A percentile compares a stretch with the other conserved stretches of the same genome.
Conservation (phyloP, 2,329 filamentous ascomycete genomes). For the Penicillium decumbens region DNA sequence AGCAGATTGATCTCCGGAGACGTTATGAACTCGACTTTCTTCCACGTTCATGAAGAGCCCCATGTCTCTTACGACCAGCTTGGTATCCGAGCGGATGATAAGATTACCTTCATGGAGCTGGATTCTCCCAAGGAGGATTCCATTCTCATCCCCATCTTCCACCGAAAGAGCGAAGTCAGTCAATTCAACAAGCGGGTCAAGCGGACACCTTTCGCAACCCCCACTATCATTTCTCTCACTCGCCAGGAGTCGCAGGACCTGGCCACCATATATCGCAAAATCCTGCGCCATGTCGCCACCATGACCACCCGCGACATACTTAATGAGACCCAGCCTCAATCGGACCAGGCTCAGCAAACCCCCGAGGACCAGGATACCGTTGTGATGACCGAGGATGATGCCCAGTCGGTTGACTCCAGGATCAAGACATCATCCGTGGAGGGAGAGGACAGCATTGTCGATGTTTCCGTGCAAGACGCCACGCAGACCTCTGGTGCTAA, state of each 20-base stretch:
- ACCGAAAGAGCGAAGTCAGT: constrained; percentile 31
- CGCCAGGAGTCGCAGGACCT: constrained; percentile 66
- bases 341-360: constrained; percentile 49
- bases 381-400: constrained; percentile 57
- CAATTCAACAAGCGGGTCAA: constrained; percentile 4
- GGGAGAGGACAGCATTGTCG: constrained; percentile 84
- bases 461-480: constrained; percentile 76
- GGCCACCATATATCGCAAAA: constrained; percentile 71
- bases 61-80: constrained; percentile 62
- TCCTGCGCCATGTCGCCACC: constrained; percentile 69
- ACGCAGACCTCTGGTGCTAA: constrained; percentile 30
- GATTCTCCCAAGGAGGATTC: constrained; percentile 53
- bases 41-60: constrained; percentile 74
- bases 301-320: constrained; percentile 69
- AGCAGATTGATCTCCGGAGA: constrained; percentile 72
- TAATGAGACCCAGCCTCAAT: constrained; percentile 46
- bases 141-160: constrained; percentile 48
- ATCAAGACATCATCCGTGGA: constrained; percentile 74
- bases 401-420: constrained; percentile 63
- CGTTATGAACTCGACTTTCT: constrained; percentile 78
- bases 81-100: constrained; percentile 57
- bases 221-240: constrained; percentile 66
- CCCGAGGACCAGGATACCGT: constrained; percentile 64
- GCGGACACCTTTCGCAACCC: constrained; percentile 40
- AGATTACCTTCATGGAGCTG: constrained; percentile 70